phyloP scores from a whole-genome alignment of 2,329 filamentous ascomycete species.

The Sarocladiaceae sp. region DNA sequence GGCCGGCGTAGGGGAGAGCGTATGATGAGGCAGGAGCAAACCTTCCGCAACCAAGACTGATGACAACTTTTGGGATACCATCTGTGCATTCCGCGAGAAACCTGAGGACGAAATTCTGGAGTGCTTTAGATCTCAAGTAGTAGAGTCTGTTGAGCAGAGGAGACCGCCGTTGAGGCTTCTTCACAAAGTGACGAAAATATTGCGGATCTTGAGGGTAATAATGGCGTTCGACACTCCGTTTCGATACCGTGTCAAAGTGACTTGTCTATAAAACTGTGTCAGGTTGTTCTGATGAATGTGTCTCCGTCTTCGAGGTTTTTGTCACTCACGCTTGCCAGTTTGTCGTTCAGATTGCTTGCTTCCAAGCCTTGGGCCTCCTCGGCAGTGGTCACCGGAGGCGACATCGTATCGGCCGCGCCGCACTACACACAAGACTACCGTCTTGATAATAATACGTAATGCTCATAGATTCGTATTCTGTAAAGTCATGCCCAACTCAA shows the following conservation, averaged over 20 bases:
- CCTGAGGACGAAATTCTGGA: conserved; percentile 68
- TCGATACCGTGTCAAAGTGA: conserved; percentile 87
- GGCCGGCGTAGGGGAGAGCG: background rate
- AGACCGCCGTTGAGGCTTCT: conserved; percentile 75
- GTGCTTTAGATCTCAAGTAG: conserved; percentile 77
- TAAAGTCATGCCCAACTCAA: too few relatives aligned
- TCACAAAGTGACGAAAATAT: conserved; percentile 85
- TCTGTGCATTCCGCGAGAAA: conserved; percentile 58
- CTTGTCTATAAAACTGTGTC: conserved; percentile 77
- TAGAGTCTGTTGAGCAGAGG: conserved; percentile 90
- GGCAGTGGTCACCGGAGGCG: background rate
- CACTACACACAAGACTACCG: too few relatives aligned
- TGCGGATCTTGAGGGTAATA: conserved; percentile 76
- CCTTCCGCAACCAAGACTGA: conserved; percentile 90
- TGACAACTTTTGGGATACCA: conserved; percentile 61
- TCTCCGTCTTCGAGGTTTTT: background rate
- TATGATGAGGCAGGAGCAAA: conserved; percentile 42
- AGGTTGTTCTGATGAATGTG: background rate
- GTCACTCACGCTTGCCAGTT: background rate
- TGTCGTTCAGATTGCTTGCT: background rate
- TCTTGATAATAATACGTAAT: too few relatives aligned
- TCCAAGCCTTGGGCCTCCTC: background rate
- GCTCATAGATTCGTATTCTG: too few relatives aligned
- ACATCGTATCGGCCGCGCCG: background rate
- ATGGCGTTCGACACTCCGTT: conserved; percentile 84